Percentiles rank a stretch among this genome's conserved stretches.
Conservation (phyloP, 2,329 filamentous ascomycete genomes). For the Dichotomopilus funicola region DNA sequence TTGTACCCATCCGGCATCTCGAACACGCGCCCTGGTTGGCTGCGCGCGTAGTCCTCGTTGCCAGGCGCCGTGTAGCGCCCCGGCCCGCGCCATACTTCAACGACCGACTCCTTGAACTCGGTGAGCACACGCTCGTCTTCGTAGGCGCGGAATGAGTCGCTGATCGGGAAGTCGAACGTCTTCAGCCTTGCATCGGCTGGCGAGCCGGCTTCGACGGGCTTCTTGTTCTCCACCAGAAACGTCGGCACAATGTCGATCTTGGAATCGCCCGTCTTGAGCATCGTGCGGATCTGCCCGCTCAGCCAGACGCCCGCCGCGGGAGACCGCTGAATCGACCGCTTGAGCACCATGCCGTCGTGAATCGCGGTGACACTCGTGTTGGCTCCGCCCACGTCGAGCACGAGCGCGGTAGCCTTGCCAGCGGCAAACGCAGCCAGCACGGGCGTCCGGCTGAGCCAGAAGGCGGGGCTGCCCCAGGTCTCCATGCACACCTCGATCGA, state of each 20-base stretch:
- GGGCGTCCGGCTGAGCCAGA: conserved; percentile 84
- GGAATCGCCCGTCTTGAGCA: conserved; percentile 66
- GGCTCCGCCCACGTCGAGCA: conserved; percentile 85
- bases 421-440: conserved; percentile 87
- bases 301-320: conserved; percentile 84
- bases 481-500: conserved; percentile 96
- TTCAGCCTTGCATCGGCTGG: conserved; percentile 70
- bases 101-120: conserved; percentile 96
- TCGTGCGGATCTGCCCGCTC: conserved; percentile 75
- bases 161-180: conserved; percentile 56
- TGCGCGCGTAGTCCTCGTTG: conserved; percentile 71
- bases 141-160: conserved; percentile 68
- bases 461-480: conserved; percentile 89
- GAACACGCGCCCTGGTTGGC: conserved; percentile 75
- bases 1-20: conserved; percentile 98
- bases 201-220: conserved; percentile 76
- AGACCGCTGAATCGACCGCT: conserved; percentile 81
- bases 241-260: conserved; percentile 72
- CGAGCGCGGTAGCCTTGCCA: conserved; percentile 86
- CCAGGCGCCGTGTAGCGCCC: conserved; percentile 57
- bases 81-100: conserved; percentile 85
- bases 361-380: conserved; percentile 86
- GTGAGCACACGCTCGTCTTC: conserved; percentile 90
- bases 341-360: conserved; percentile 89
- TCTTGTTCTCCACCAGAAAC: conserved; percentile 83